A percentile compares a stretch with the other conserved stretches of the same genome.
phyloP scores from a whole-genome alignment of 495 filamentous ascomycete species.

The Penicillium parvum region DNA sequence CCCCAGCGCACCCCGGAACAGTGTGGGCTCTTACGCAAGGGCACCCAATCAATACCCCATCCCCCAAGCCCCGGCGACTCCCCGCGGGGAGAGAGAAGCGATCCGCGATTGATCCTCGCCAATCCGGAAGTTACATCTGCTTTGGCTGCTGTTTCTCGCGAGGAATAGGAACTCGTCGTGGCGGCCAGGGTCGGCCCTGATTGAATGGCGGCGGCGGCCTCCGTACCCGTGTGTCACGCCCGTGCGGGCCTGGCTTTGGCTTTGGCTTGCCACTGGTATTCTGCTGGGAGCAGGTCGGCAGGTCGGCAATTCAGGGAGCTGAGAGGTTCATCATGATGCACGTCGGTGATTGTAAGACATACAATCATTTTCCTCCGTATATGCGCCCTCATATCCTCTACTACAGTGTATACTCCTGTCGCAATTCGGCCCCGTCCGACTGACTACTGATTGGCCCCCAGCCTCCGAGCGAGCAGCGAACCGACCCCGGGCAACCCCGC shows the following conservation, averaged over 20 bases:
- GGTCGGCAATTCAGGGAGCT: too few species aligned
- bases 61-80: conserved; percentile 11
- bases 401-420: conserved; percentile 14
- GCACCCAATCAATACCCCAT: conserved; percentile 3
- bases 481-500: conserved; percentile 34
- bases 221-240: conserved; percentile 13
- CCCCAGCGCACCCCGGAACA: neutral
- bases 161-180: neutral
- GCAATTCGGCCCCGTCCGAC: conserved; percentile 24
- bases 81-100: conserved; percentile 15
- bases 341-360: neutral
- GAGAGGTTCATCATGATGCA: neutral
- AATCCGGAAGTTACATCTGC: conserved; percentile 20
- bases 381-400: conserved; percentile 4
- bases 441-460: conserved; percentile 29
- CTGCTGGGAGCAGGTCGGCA: too few species aligned
- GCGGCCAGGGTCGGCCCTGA: conserved; percentile 12
- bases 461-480: conserved; percentile 30
- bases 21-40: neutral
- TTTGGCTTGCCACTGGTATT: conserved; percentile 4
- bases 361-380: neutral
- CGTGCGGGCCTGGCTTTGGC: conserved; percentile 3
- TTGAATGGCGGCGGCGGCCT: conserved; percentile 9
- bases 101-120: conserved; percentile 20
- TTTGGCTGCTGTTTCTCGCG: neutral